A percentile compares a stretch with the other conserved stretches of the same genome.
Evolutionary conservation across 768 basidiomycete genomes (phyloP).

Genomic region (Xerocomellus amylosporus): DNA sequence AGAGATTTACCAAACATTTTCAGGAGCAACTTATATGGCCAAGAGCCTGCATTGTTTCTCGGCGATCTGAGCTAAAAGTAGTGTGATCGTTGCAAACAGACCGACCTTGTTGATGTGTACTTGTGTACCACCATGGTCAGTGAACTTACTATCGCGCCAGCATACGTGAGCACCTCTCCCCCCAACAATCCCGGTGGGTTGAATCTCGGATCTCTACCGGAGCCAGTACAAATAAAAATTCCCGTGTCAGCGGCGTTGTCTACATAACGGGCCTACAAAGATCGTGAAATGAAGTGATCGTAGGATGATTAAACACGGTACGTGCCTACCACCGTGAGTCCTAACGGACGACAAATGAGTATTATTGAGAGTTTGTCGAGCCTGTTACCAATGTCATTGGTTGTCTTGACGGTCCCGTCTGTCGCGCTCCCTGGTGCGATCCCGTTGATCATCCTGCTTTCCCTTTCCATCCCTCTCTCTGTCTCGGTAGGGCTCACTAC

Average conservation of each 20-base stretch:
- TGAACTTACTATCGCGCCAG: too few relatives aligned
- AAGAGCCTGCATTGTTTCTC: too few relatives aligned
- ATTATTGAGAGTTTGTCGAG: background rate
- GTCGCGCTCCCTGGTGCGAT: slow-evolving; percentile 20
- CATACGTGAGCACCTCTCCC: too few relatives aligned
- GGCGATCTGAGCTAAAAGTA: too few relatives aligned
- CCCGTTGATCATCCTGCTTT: slow-evolving; percentile 3
- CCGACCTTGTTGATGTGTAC: too few relatives aligned
- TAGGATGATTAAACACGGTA: background rate
- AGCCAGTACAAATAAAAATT: background rate
- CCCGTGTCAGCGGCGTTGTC: background rate
- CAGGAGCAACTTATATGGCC: too few relatives aligned
- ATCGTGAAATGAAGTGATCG: background rate
- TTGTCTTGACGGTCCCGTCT: slow-evolving; percentile 15
- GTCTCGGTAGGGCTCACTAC: slow-evolving; percentile 31
- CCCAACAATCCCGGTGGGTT: background rate
- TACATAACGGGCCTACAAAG: background rate
- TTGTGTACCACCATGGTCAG: too few relatives aligned
- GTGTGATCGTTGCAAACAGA: too few relatives aligned
- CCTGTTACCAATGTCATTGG: background rate
- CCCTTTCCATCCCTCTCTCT: slow-evolving; percentile 7
- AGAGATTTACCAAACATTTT: too few relatives aligned
- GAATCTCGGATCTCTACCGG: background rate
- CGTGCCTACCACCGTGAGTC: background rate
- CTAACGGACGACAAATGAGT: background rate